Base-by-base conservation (phyloP, 2,329 filamentous ascomycete species). In the Apiospora saccharicola region DNA sequence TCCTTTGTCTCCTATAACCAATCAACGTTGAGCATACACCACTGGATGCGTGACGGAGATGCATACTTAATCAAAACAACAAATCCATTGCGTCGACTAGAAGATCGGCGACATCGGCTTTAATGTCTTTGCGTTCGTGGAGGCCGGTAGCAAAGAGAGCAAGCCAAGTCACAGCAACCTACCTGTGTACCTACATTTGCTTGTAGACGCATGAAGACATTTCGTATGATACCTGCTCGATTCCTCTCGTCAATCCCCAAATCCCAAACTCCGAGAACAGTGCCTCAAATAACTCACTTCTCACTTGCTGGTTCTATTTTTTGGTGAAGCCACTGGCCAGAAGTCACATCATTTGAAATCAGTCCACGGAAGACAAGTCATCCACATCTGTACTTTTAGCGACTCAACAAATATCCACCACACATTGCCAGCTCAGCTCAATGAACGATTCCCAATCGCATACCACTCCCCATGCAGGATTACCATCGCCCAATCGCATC, bases 41-140 rank as follows among this genome's bases (percentile, higher is more conserved):
- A 41, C 34, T 64, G 4, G 12, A 41, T 64, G 34, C 34, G 34
- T 64, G 57, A 64, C 34, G 30, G 22, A 64, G 57, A 64, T 64
- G 57, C 57, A 64, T 41, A 64, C 53, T 37, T 37, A 64, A 64
- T 64, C 30, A 64, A 64, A 41, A 64, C 30, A 64, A 61, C 30
- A 61, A 37, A 37, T 30, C 24, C 24, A 57, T 57, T 57, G 26
- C 57, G n/a, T 64, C 57, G 57, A 41, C 30, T 34, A 37, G 13
- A 64, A 41, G 57, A 64, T 64, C 57, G 57, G 57, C 57, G 57
- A 41, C 57, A 41, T 64, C 57, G 57, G 57, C 57, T n/a, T 64
- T 64, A 64, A 12, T 12, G 34, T 64, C 57, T 64, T 41, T 49
- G 6, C 10, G 46, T 10, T 49, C 46, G 46, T 49, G 46, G 46